Evolutionary conservation across 2,329 filamentous ascomycete species (phyloP).

Genomic region (Raffaelea albimanens): DNA sequence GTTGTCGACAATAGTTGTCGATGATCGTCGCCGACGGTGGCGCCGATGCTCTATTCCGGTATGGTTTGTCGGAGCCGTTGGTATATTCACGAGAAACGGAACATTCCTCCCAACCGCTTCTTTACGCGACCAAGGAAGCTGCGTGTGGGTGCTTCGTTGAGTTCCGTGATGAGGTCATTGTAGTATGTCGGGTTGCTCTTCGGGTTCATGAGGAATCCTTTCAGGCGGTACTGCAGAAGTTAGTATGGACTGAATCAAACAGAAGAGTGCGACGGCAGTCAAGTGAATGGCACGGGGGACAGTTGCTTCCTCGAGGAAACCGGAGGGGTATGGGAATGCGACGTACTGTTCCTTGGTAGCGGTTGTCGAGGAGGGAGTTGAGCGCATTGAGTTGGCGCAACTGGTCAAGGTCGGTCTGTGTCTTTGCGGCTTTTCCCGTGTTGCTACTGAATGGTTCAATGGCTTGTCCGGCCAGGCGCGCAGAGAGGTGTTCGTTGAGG

Average conservation of each 20-base stretch:
- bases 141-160: slow-evolving; percentile 52
- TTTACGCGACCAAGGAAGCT: slow-evolving; percentile 41
- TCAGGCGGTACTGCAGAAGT: slow-evolving; percentile 32
- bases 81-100: slow-evolving; percentile 35
- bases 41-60: slow-evolving; percentile 28
- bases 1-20: no score
- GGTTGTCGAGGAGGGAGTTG: slow-evolving; percentile 48
- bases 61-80: no score
- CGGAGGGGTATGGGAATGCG: no score
- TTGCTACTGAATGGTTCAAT: neutral
- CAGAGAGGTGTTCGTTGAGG: slow-evolving; percentile 35
- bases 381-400: slow-evolving; percentile 50
- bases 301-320: no score
- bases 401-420: slow-evolving; percentile 33
- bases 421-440: neutral
- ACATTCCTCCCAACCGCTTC: slow-evolving; percentile 48
- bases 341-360: slow-evolving; percentile 46
- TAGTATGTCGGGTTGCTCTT: slow-evolving; percentile 58
- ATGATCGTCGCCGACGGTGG: neutral
- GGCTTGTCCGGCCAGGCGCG: slow-evolving; percentile 18
- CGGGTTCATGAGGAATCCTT: slow-evolving; percentile 43
- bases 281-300: no score
- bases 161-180: slow-evolving; percentile 47
- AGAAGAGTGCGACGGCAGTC: neutral
- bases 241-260: neutral